Conservation (phyloP, 1,284 basidiomycete species). For the Ustilago curta region DNA sequence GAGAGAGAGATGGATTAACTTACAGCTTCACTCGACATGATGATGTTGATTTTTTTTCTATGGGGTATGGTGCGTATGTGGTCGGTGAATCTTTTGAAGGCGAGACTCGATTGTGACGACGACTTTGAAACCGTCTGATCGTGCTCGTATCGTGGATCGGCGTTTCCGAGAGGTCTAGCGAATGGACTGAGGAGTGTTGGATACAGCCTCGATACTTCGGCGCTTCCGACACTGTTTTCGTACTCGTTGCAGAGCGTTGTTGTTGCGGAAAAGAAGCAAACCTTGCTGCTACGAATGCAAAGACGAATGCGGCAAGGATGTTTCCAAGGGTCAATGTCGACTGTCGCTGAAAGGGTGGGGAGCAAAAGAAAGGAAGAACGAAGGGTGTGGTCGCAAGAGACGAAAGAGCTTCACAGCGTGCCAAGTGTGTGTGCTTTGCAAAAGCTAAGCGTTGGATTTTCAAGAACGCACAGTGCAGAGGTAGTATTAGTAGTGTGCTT, state of each 20-base stretch:
- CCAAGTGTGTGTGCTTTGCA: background rate
- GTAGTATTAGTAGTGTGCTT: no score
- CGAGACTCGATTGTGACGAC: no score
- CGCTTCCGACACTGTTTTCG: background rate
- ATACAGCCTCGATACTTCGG: background rate
- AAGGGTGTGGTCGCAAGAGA: conserved; percentile 1
- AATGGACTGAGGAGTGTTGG: no score
- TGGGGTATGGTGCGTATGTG: background rate
- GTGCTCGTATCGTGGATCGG: no score
- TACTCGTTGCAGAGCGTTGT: background rate
- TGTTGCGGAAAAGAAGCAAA: no score
- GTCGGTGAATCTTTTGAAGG: background rate
- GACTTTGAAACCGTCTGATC: no score
- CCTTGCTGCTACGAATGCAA: conserved; percentile 2
- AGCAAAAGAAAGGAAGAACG: background rate
- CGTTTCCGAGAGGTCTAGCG: no score
- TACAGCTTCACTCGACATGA: conserved; percentile 29
- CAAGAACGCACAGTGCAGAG: conserved; percentile 6
- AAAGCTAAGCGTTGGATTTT: background rate
- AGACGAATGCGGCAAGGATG: no score
- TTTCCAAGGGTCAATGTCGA: background rate
- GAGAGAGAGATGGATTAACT: no score
- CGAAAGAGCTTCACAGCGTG: background rate
- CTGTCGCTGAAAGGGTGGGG: background rate
- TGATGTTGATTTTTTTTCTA: background rate